A percentile compares a stretch with the other conserved stretches of the same genome.
phyloP scores from a whole-genome alignment of 169 alveolate species.

The Plasmodium gaboni region DNA sequence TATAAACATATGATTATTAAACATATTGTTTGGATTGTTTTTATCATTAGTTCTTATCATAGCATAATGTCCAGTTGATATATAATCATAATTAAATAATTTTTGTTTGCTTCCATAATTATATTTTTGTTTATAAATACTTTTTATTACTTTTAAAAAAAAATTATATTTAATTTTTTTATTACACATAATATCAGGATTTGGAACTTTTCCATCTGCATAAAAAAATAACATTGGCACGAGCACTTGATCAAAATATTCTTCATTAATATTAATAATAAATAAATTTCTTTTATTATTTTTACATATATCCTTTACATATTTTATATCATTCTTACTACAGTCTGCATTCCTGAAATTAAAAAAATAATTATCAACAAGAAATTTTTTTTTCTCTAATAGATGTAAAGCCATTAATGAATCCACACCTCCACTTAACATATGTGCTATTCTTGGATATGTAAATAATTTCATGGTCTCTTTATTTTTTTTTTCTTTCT shows the following conservation, averaged over 20 bases:
- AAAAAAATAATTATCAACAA: slow-evolving; percentile 33
- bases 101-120: background rate
- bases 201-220: slow-evolving; percentile 49
- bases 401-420: slow-evolving; percentile 57
- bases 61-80: slow-evolving; percentile 71
- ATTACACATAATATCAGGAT: slow-evolving; percentile 61
- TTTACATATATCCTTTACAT: slow-evolving; percentile 36
- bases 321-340: slow-evolving; percentile 47
- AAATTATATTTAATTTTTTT: slow-evolving; percentile 57
- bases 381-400: slow-evolving; percentile 48
- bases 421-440: slow-evolving; percentile 72
- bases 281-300: slow-evolving; percentile 37
- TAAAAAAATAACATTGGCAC: slow-evolving; percentile 56
- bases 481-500: background rate
- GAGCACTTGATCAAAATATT: slow-evolving; percentile 28
- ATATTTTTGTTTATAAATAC: slow-evolving; percentile 5
- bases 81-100: slow-evolving; percentile 17
- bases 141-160: slow-evolving; percentile 12
- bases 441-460: slow-evolving; percentile 68
- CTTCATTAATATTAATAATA: slow-evolving; percentile 53
- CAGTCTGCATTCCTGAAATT: slow-evolving; percentile 34
- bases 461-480: slow-evolving; percentile 16
- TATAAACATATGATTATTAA: slow-evolving; percentile 21
- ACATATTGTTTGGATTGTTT: slow-evolving; percentile 17
- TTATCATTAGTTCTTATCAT: slow-evolving; percentile 60